Base-by-base conservation (phyloP, 768 basidiomycete species). In the Suillus weaverae region DNA sequence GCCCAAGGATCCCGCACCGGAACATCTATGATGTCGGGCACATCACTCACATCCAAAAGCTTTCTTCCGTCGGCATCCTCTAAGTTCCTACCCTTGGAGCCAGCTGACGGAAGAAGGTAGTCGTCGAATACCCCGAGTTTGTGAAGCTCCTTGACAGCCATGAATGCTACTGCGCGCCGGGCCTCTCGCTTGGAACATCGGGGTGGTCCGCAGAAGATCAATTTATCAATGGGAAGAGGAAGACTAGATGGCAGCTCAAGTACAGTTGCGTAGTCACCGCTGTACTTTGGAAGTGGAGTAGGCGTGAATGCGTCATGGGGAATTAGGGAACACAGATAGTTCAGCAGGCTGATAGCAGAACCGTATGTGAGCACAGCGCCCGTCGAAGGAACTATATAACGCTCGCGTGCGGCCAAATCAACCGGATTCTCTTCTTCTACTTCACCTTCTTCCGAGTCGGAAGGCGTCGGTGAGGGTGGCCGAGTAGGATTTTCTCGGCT, bases 281-380 rank as follows among this genome's bases (percentile, higher is more conserved):
- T 76, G 72, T 86, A 95, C 62, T 79, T 81, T 0, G 94, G 92
- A 30, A 80, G 76, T 60, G 85, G 85, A 0, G 78, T 71, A 0
- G 84, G 81, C 0, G 91, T 94, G 73, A 87, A 95, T 26, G 76
- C 71, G 74, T 95, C 92, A 60, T 83, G 83, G 44, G 87, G 91
- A 60, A 92, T 89, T 30, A 92, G 81, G 20, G 90, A 82, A 73
- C 93, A 95, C n/a, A 94, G 83, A 62, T 89, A 84, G 70, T 85
- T 84, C 62, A 97, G 81, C 39, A 95, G 78, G 22, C 82, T 81
- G 60, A 94, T 84, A 3, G 92, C 84, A 62, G 87, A 88, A 68
- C 88, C 88, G 71, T 92, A 94, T 1, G 91, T 92, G 54, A 96
- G 83, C 44, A 89, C 81, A 4, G 95, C 94, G 1, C 89, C 90